Percentiles rank a stretch among this genome's conserved stretches.
Evolutionary conservation across 345 rosid species (phyloP).

Genomic region (Rhizophora apiculata): DNA sequence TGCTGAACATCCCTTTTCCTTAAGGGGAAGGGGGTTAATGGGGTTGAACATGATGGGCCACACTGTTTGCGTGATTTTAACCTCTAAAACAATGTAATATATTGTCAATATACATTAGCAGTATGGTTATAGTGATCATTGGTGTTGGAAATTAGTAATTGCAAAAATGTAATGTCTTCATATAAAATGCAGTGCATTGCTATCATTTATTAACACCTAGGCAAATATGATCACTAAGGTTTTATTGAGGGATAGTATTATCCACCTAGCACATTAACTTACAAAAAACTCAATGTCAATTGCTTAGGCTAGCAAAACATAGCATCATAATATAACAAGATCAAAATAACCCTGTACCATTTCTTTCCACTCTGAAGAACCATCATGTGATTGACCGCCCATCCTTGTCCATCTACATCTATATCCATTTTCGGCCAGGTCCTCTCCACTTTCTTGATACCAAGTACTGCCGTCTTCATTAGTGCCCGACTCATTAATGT

Average conservation of each 20-base stretch:
- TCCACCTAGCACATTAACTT: neutral
- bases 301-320: constrained; percentile 13
- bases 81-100: no score
- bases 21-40: neutral
- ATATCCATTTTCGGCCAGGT: constrained; percentile 77
- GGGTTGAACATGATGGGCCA: no score
- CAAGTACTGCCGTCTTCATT: constrained; percentile 94
- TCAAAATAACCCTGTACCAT: constrained; percentile 47
- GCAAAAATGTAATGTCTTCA: neutral
- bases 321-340: constrained; percentile 12
- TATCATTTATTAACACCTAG: no score
- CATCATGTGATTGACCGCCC: constrained; percentile 85
- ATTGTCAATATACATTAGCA: no score
- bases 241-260: no score
- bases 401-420: constrained; percentile 96
- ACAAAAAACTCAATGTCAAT: neutral
- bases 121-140: neutral
- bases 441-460: constrained; percentile 90
- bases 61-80: no score
- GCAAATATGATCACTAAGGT: no score
- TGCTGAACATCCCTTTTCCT: neutral
- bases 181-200: no score
- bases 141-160: neutral
- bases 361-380: constrained; percentile 92
- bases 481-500: constrained; percentile 75